Conservation (phyloP, 805 yeast species). For the Wickerhamiella azymoides region DNA sequence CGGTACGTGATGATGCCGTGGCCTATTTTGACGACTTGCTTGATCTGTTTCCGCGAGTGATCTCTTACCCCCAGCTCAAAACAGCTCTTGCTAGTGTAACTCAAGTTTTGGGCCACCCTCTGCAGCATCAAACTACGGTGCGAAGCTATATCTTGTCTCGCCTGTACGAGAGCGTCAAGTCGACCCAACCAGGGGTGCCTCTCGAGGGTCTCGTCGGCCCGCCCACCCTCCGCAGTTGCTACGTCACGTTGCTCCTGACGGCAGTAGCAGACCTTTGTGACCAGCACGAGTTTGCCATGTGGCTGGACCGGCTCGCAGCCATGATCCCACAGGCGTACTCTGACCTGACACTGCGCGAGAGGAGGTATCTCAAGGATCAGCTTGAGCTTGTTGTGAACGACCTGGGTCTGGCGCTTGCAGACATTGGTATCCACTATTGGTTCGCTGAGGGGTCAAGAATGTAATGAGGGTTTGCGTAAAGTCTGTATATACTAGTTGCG, state of each 20-base stretch:
- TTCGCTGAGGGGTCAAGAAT: conserved; percentile 11
- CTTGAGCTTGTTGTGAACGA: conserved; percentile 13
- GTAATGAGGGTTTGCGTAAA: too few relatives aligned
- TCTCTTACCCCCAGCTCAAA: conserved; percentile 42
- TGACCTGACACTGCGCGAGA: conserved; percentile 11
- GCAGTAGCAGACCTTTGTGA: conserved; percentile 39
- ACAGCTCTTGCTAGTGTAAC: conserved; percentile 47
- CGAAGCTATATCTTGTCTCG: conserved; percentile 29
- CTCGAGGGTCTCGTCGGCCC: conserved; percentile 15
- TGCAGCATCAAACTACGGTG: conserved; percentile 16
- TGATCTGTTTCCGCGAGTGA: conserved; percentile 40
- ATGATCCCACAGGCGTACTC: conserved; percentile 24
- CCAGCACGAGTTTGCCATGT: conserved; percentile 27
- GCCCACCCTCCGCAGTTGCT: conserved; percentile 34
- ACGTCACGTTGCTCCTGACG: conserved; percentile 34
- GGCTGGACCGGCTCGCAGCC: conserved; percentile 33
- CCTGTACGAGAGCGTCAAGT: conserved; percentile 27
- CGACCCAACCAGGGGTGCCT: conserved; percentile 26
- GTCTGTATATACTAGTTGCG: too few relatives aligned
- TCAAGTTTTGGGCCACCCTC: conserved; percentile 29
- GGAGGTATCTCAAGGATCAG: conserved; percentile 15
- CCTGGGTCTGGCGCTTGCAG: conserved; percentile 18
- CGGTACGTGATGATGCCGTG: conserved; percentile 20
- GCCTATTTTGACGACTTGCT: conserved; percentile 36
- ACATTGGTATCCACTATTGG: conserved; percentile 24